Evolutionary conservation across 176 grass and related monocot genomes (phyloP).

Genomic region (Stipa capillata): DNA sequence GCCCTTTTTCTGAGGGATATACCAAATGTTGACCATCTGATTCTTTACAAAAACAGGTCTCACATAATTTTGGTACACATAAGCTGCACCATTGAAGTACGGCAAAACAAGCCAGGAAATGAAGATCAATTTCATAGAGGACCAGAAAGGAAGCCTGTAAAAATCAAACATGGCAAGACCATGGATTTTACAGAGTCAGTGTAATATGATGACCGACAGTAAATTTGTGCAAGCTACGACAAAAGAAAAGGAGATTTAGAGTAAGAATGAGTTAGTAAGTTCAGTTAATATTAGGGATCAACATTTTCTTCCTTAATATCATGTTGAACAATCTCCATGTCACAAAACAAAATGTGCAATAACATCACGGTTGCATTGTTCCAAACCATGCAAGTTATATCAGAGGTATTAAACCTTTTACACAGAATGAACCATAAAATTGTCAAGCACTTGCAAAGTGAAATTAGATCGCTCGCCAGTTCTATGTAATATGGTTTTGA

Average conservation of each 20-base stretch:
- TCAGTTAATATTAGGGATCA: background rate
- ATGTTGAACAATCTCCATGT: background rate
- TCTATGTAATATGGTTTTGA: background rate
- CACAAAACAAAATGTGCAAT: background rate
- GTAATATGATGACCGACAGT: background rate
- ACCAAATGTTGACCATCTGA: constrained; percentile 59
- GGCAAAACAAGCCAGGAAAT: constrained; percentile 82
- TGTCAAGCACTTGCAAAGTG: background rate
- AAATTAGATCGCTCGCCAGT: background rate
- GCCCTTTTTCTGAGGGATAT: constrained; percentile 38
- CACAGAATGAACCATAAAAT: background rate
- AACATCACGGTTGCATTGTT: background rate
- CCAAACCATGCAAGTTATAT: background rate
- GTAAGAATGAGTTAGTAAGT: background rate
- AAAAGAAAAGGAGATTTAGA: background rate
- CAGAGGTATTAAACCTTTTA: background rate
- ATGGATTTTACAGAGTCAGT: background rate
- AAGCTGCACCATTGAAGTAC: constrained; percentile 69
- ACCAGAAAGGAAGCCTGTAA: constrained; percentile 66
- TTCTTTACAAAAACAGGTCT: constrained; percentile 50
- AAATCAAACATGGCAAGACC: constrained; percentile 7
- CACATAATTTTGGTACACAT: constrained; percentile 62
- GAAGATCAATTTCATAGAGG: constrained; percentile 53
- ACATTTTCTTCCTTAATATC: background rate
- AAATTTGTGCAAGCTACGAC: background rate